Percentiles rank a stretch among this genome's conserved stretches.
These are phyloP conservation scores for Cydonia oblonga DNA, from an alignment of 331 rosid genomes.

Conservation along the genomic window DNA sequence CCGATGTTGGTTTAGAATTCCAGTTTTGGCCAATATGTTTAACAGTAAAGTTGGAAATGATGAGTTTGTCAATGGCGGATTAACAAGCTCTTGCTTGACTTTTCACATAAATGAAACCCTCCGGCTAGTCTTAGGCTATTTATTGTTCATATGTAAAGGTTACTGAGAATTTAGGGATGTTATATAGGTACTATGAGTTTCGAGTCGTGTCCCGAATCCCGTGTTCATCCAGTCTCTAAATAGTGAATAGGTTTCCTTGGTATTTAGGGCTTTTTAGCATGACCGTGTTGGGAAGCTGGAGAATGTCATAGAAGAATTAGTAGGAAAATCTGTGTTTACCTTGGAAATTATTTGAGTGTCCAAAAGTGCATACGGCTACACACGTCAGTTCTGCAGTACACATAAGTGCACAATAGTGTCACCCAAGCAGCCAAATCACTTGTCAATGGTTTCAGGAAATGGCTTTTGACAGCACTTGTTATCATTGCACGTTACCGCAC, in stretches of 20 bases:
- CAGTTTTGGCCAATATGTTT: background rate
- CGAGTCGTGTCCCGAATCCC: background rate
- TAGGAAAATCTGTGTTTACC: background rate
- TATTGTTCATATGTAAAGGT: background rate
- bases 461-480: background rate
- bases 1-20: background rate
- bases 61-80: background rate
- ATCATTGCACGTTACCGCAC: background rate
- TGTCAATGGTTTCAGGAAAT: background rate
- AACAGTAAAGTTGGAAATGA: background rate
- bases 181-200: background rate
- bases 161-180: background rate
- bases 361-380: background rate
- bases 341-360: background rate
- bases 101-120: background rate
- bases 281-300: background rate
- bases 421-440: background rate
- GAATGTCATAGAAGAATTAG: background rate
- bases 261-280: background rate
- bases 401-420: background rate
- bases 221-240: background rate
- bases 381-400: background rate
- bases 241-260: background rate
- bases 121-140: background rate
- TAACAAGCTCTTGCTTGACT: background rate